A percentile compares a stretch with the other conserved stretches of the same genome.
Evolutionary conservation across 1,139 yeast genomes (phyloP).

Genomic region (Candida tropicalis): DNA sequence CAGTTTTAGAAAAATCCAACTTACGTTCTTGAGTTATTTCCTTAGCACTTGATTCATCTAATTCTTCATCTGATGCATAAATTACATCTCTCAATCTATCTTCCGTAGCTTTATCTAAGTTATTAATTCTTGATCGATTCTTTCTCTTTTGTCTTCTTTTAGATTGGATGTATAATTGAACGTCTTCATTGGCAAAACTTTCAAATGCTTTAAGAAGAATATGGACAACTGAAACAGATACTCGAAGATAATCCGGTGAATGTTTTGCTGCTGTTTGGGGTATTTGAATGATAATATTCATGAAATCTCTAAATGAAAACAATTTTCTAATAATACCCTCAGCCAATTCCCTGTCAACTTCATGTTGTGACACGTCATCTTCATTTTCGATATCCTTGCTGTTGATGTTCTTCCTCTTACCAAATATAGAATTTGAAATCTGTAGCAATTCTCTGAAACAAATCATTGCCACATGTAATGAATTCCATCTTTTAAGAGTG

Average conservation of each 20-base stretch:
- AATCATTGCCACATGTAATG: slow-evolving; percentile 71
- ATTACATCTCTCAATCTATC: slow-evolving; percentile 35
- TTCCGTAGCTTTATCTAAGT: slow-evolving; percentile 31
- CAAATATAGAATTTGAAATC: slow-evolving; percentile 54
- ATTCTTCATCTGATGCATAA: slow-evolving; percentile 43
- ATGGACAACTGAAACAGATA: slow-evolving; percentile 68
- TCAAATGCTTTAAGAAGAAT: slow-evolving; percentile 70
- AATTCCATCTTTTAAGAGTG: slow-evolving; percentile 54
- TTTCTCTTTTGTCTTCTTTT: slow-evolving; percentile 38
- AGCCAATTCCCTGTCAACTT: slow-evolving; percentile 49
- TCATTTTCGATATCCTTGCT: slow-evolving; percentile 13
- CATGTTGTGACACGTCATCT: slow-evolving; percentile 53
- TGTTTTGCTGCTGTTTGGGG: slow-evolving; percentile 70
- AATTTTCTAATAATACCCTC: slow-evolving; percentile 50
- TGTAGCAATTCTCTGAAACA: slow-evolving; percentile 67
- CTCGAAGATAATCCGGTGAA: slow-evolving; percentile 63
- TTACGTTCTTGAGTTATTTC: slow-evolving; percentile 49
- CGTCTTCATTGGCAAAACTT: slow-evolving; percentile 62
- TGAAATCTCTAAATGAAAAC: slow-evolving; percentile 67
- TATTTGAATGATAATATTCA: slow-evolving; percentile 58
- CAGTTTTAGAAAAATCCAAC: slow-evolving; percentile 50
- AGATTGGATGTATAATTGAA: slow-evolving; percentile 56
- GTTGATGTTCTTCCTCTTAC: slow-evolving; percentile 37
- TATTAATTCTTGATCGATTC: slow-evolving; percentile 24
- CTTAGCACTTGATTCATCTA: slow-evolving; percentile 40